Percentiles rank a stretch among this genome's conserved stretches.
Evolutionary conservation across 371 early-diverging fungal genomes (phyloP).

Genomic region (Mortierella sp.): DNA sequence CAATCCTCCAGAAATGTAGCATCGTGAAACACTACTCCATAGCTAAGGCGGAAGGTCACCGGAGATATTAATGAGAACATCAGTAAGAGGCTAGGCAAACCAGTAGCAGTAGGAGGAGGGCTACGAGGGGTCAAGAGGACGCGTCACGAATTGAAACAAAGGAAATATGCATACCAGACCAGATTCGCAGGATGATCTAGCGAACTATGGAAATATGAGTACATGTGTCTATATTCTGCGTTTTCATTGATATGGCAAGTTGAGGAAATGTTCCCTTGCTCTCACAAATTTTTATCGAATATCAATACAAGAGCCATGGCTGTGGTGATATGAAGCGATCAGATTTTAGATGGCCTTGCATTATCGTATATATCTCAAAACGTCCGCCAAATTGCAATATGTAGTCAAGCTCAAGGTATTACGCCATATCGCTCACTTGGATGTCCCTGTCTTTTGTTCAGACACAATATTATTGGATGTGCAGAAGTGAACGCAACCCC

Average conservation of each 20-base stretch:
- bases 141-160: background rate
- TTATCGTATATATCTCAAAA: constrained; percentile 9
- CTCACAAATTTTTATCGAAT: too few relatives aligned
- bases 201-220: too few relatives aligned
- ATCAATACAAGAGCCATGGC: too few relatives aligned
- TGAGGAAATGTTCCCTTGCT: too few relatives aligned
- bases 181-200: background rate
- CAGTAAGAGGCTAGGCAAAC: background rate
- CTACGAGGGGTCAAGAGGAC: too few relatives aligned
- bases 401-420: background rate
- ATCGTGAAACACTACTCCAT: too few relatives aligned
- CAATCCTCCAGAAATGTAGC: too few relatives aligned
- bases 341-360: background rate
- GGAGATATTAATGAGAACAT: too few relatives aligned
- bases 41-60: too few relatives aligned
- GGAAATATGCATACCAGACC: background rate
- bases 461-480: too few relatives aligned
- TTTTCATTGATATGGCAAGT: too few relatives aligned
- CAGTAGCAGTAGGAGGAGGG: background rate
- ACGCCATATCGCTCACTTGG: background rate
- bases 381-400: constrained; percentile 3
- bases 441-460: background rate
- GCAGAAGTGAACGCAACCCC: too few relatives aligned
- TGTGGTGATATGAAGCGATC: background rate
- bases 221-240: background rate